Evolutionary conservation across 2,329 filamentous ascomycete species (phyloP), one percentile per base, ranked within the genome.

Genomic region (Plenodomus tracheiphilus): DNA sequence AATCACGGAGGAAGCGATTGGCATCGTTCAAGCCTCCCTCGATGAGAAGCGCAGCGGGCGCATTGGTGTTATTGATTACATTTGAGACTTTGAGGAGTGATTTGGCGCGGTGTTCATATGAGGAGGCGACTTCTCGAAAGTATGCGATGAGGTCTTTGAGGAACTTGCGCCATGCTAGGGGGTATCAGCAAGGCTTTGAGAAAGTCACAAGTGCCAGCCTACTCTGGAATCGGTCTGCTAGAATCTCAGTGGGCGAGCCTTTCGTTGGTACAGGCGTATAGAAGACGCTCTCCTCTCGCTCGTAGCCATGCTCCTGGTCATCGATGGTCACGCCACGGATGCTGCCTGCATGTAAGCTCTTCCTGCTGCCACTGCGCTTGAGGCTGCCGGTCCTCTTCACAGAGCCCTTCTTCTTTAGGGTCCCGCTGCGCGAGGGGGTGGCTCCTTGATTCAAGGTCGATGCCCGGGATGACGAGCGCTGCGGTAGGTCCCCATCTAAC

Each of bases 131-230:
- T 71, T 97, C 94, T 62, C 90, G 86, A 71, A 97, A 97, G 72
- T 96, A 97, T 47, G 88, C 78, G 58, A 97, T 96, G 38, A 97
- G 80, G 59, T 97, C 92, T 71, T 97, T 97, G 44, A 99, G 82
- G 13, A 97, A 82, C 77, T 96, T 96, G 63, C 94, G 85, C 94
- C 94, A 99, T 43, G 89, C 91, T 95, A 61, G 46, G 46, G n/a
- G 43, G 18, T 18, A 16, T 37, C 13, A 37, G 35, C 11, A 16
- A 20, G 9, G 15, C 43, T 32, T 37, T 21, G 10, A 1, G 17
- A 2, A 6, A 11, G 21, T 25, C 16, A 25, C 30, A 40, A 41
- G 18, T 30, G 19, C 30, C 9, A 19, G 66, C 83, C 51, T 80
- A 91, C 91, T 83, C 79, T 97, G 89, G 70, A 99, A 99, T 46